Evolutionary conservation across 805 yeast species (phyloP).

Genomic region (Suhomyces sp.): DNA sequence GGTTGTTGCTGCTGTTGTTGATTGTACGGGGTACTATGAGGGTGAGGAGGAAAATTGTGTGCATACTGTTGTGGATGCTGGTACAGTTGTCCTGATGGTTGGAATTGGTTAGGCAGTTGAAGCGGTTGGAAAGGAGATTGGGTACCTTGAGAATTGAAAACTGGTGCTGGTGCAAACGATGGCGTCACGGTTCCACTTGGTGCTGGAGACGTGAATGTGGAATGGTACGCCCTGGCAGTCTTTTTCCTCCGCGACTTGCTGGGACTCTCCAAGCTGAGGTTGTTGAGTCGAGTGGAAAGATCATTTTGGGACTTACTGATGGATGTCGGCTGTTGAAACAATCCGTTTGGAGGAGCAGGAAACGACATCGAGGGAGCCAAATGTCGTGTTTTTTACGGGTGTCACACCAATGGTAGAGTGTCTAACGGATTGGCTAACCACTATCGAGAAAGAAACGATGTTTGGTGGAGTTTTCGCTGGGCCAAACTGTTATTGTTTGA

Average conservation of each 20-base stretch:
- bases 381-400: no score
- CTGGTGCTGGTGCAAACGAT: neutral
- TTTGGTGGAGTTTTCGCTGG: no score
- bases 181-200: slow-evolving; percentile 4
- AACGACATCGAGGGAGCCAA: slow-evolving; percentile 11
- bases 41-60: slow-evolving; percentile 4
- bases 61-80: slow-evolving; percentile 2
- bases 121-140: slow-evolving; percentile 2
- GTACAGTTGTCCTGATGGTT: neutral
- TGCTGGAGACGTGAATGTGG: slow-evolving; percentile 17
- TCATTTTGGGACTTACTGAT: slow-evolving; percentile 6
- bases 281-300: slow-evolving; percentile 7
- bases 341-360: slow-evolving; percentile 9
- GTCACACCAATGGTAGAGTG: no score
- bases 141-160: neutral
- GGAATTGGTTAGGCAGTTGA: no score
- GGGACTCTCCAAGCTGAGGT: slow-evolving; percentile 10
- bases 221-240: slow-evolving; percentile 31
- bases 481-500: no score
- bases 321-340: slow-evolving; percentile 1
- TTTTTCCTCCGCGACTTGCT: slow-evolving; percentile 26
- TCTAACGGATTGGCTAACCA: no score
- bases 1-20: slow-evolving; percentile 1
- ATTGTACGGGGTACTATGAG: neutral
- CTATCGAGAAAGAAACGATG: no score